phyloP scores from a whole-genome alignment of 2,329 filamentous ascomycete species.

The Trichoderma brevicompactum region DNA sequence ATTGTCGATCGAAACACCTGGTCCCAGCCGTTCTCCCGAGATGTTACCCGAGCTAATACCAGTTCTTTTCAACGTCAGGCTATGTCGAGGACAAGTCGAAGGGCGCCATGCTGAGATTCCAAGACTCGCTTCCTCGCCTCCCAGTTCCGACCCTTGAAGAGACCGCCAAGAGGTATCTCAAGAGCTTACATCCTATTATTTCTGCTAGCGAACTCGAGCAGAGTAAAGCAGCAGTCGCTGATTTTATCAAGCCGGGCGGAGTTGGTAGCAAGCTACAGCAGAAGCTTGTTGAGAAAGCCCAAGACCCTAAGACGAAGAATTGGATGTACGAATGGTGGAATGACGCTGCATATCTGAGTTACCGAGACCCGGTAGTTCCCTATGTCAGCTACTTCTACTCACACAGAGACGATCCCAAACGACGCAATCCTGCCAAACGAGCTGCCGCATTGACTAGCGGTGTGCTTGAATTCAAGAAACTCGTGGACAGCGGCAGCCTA shows the following conservation, averaged over 20 bases:
- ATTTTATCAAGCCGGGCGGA: slow-evolving; percentile 87
- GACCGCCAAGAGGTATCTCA: slow-evolving; percentile 79
- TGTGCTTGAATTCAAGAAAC: slow-evolving; percentile 89
- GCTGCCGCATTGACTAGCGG: slow-evolving; percentile 88
- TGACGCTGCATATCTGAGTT: slow-evolving; percentile 85
- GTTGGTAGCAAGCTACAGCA: slow-evolving; percentile 84
- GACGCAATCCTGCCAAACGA: slow-evolving; percentile 87
- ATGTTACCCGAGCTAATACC: neutral
- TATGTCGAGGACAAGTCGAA: slow-evolving; percentile 81
- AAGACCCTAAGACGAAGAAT: slow-evolving; percentile 82
- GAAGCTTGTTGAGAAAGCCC: slow-evolving; percentile 77
- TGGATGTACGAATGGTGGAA: slow-evolving; percentile 99
- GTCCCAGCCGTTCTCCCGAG: neutral
- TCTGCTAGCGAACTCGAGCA: slow-evolving; percentile 68
- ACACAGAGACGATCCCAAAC: slow-evolving; percentile 87
- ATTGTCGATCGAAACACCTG: neutral
- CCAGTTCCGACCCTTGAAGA: slow-evolving; percentile 83
- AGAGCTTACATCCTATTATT: slow-evolving; percentile 76
- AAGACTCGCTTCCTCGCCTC: slow-evolving; percentile 80
- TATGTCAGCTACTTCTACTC: slow-evolving; percentile 99
- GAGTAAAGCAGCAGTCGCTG: slow-evolving; percentile 81
- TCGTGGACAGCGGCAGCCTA: slow-evolving; percentile 79
- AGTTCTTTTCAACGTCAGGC: slow-evolving; percentile 50
- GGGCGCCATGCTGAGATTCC: slow-evolving; percentile 80
- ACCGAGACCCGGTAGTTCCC: slow-evolving; percentile 93